Conservation (phyloP, 2,329 filamentous ascomycete species). For the Fusarium camptoceras region DNA sequence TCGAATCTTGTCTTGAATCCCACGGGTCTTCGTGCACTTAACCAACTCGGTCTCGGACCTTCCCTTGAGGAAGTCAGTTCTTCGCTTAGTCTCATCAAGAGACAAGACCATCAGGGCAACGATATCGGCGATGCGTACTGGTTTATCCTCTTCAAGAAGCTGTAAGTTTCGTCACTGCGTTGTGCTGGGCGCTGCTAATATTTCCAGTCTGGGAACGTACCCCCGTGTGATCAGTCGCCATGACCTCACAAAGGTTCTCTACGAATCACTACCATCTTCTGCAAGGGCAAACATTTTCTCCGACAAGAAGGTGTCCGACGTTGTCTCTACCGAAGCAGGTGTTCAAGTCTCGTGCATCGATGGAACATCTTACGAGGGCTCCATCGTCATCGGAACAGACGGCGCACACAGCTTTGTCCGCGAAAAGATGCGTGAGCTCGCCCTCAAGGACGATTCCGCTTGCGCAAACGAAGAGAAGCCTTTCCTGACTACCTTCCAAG, state of each 20-base stretch:
- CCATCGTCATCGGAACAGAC: slow-evolving; percentile 39
- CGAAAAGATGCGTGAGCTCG: slow-evolving; percentile 44
- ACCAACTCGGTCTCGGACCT: slow-evolving; percentile 50
- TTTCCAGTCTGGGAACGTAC: slow-evolving; percentile 42
- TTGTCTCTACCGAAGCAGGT: slow-evolving; percentile 1
- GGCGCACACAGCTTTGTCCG: slow-evolving; percentile 35
- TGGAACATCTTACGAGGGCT: slow-evolving; percentile 34
- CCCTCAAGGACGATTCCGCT: slow-evolving; percentile 27
- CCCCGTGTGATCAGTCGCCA: slow-evolving; percentile 51
- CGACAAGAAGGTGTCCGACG: slow-evolving; percentile 37
- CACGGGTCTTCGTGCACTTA: slow-evolving; percentile 46
- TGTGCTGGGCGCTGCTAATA: neutral
- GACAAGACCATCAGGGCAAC: slow-evolving; percentile 45
- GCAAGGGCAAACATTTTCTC: slow-evolving; percentile 42
- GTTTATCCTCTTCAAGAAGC: slow-evolving; percentile 42
- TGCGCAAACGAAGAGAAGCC: slow-evolving; percentile 46
- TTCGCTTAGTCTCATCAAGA: slow-evolving; percentile 36
- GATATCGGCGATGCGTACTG: slow-evolving; percentile 41
- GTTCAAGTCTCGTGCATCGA: slow-evolving; percentile 35
- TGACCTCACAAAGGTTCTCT: slow-evolving; percentile 50
- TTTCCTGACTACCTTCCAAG: slow-evolving; percentile 49
- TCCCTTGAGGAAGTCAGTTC: slow-evolving; percentile 40
- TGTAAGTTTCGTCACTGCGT: slow-evolving; percentile 27
- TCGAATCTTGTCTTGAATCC: slow-evolving; percentile 50
- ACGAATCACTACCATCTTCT: slow-evolving; percentile 45